phyloP scores from a whole-genome alignment of 2,329 filamentous ascomycete species.

The Aspergillus aculeatus region DNA sequence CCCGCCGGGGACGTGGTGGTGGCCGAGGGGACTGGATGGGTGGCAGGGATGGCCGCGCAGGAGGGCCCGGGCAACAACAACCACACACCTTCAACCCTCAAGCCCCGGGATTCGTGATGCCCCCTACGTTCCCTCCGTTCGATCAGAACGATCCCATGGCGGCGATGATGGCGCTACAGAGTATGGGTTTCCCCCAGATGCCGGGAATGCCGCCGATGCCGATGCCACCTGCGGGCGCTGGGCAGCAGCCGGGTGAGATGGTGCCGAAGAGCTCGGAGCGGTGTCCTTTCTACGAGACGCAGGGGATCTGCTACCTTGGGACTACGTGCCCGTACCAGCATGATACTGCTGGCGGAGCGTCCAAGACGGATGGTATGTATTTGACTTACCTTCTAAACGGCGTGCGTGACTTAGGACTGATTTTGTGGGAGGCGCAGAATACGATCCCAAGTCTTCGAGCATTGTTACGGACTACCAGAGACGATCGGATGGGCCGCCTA shows the following conservation, averaged over 20 bases:
- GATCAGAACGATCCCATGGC: constrained; percentile 58
- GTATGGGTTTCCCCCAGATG: constrained; percentile 52
- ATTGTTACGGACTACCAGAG: constrained; percentile 37
- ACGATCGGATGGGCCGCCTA: constrained; percentile 18
- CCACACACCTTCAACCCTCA: constrained; percentile 23
- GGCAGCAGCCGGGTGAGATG: constrained; percentile 31
- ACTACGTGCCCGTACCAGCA: constrained; percentile 59
- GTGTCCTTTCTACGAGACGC: constrained; percentile 59
- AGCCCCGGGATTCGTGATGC: constrained; percentile 37
- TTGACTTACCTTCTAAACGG: background rate
- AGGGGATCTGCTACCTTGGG: constrained; percentile 58
- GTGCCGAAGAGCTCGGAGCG: constrained; percentile 39
- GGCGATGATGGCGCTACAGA: constrained; percentile 53
- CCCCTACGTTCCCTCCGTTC: constrained; percentile 51
- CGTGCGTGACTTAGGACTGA: background rate
- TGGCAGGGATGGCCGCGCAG: constrained; percentile 27
- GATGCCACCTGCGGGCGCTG: constrained; percentile 28
- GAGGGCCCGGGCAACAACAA: constrained; percentile 20
- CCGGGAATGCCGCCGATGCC: constrained; percentile 48
- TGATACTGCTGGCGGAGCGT: constrained; percentile 44
- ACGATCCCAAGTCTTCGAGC: constrained; percentile 54
- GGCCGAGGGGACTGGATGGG: constrained; percentile 45
- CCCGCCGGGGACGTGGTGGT: constrained; percentile 40
- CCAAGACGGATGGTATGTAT: constrained; percentile 38
- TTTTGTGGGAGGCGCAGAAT: constrained; percentile 38